These are phyloP conservation scores for Delphinella strobiligena DNA, from an alignment of 2,329 filamentous ascomycete genomes.

Conservation along the genomic window DNA sequence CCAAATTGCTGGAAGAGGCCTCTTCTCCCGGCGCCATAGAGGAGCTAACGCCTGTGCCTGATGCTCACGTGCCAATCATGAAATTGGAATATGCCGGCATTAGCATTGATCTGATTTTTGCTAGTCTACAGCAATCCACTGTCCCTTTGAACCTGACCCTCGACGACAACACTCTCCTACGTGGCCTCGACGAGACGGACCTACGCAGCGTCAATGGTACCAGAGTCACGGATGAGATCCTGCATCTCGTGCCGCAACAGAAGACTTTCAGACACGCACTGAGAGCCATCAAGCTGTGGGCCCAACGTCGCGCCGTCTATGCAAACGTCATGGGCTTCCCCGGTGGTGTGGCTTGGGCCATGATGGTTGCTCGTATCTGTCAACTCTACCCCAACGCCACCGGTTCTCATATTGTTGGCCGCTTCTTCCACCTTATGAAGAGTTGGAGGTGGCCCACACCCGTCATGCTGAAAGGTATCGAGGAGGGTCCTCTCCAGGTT, in stretches of 20 bases:
- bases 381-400: slow-evolving; percentile 92
- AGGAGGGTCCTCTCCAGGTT: slow-evolving; percentile 67
- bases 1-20: slow-evolving; percentile 64
- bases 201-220: slow-evolving; percentile 88
- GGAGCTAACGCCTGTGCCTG: slow-evolving; percentile 72
- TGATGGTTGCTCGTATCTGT: slow-evolving; percentile 90
- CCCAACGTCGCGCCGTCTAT: slow-evolving; percentile 82
- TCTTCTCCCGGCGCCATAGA: slow-evolving; percentile 68
- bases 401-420: slow-evolving; percentile 75
- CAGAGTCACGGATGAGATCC: slow-evolving; percentile 84
- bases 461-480: slow-evolving; percentile 79
- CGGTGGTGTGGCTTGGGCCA: slow-evolving; percentile 94
- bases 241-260: slow-evolving; percentile 76
- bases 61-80: slow-evolving; percentile 93
- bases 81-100: slow-evolving; percentile 87
- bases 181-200: slow-evolving; percentile 76
- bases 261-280: slow-evolving; percentile 83
- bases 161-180: slow-evolving; percentile 71
- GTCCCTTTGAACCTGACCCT: slow-evolving; percentile 53
- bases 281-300: slow-evolving; percentile 92
- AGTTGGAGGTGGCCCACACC: slow-evolving; percentile 91
- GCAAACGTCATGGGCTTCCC: slow-evolving; percentile 95
- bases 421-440: slow-evolving; percentile 87
- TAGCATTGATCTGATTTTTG: slow-evolving; percentile 79
- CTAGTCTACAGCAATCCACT: slow-evolving; percentile 28